These are phyloP conservation scores for Stagonosporopsis rhizophila DNA, from an alignment of 2,329 filamentous ascomycete species.

Conservation along the genomic window DNA sequence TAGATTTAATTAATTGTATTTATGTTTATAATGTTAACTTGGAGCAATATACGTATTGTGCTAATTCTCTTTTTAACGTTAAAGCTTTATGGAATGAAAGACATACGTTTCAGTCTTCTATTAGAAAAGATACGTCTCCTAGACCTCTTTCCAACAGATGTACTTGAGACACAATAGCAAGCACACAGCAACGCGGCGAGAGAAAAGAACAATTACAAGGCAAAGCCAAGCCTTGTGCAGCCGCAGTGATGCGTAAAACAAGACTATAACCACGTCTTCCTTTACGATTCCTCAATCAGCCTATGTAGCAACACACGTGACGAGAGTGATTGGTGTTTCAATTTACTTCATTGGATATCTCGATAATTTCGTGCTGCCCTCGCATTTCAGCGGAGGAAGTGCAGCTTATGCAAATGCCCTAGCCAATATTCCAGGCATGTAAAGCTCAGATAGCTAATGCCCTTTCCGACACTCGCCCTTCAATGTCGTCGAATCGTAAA, in stretches of 20 bases:
- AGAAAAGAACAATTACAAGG: too few species aligned
- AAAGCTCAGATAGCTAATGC: constrained; percentile 9
- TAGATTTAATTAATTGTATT: too few species aligned
- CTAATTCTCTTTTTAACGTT: too few species aligned
- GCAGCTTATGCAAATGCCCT: constrained; percentile 20
- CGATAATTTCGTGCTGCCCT: constrained; percentile 21
- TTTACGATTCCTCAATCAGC: neutral
- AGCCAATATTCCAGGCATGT: constrained; percentile 24
- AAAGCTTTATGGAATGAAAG: too few species aligned
- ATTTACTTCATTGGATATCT: constrained; percentile 26
- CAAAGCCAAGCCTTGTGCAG: too few species aligned
- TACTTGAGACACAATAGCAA: too few species aligned
- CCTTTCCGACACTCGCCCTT: constrained; percentile 22
- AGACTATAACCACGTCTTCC: neutral
- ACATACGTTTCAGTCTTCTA: too few species aligned
- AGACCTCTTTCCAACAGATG: too few species aligned
- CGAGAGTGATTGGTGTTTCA: neutral
- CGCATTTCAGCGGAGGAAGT: constrained; percentile 29
- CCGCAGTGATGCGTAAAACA: neutral
- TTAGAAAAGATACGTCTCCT: too few species aligned
- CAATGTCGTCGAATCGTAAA: constrained; percentile 29
- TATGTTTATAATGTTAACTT: too few species aligned
- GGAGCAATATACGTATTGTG: too few species aligned
- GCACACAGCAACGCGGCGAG: too few species aligned
- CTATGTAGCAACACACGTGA: neutral